Conservation (phyloP, 1,284 basidiomycete species). For the Leccinum insolens region DNA sequence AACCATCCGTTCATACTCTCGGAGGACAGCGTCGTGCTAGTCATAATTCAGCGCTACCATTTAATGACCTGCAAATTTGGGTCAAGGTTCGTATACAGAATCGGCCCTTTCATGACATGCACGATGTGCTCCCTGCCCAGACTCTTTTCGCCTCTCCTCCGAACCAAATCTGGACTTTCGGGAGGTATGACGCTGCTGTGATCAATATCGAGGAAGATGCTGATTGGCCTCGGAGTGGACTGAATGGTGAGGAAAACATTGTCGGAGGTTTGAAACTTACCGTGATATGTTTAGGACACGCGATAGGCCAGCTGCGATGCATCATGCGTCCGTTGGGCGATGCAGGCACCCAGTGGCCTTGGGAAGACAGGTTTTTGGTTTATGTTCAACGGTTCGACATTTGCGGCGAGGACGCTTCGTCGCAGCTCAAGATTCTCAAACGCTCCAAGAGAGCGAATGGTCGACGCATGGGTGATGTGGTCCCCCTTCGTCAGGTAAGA, state of each 20-base stretch:
- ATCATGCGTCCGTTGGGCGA: background rate
- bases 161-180: background rate
- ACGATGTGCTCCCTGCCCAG: background rate
- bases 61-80: constrained; percentile 2
- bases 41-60: background rate
- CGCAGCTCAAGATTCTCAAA: constrained; percentile 1
- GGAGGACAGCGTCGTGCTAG: background rate
- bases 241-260: background rate
- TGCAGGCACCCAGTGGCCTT: background rate
- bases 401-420: background rate
- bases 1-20: background rate
- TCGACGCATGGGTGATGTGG: background rate
- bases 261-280: background rate
- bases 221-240: background rate
- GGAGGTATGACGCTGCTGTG: background rate
- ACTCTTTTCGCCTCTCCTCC: background rate
- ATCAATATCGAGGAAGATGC: background rate
- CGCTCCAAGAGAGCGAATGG: background rate
- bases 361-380: background rate
- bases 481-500: background rate
- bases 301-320: background rate
- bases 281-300: background rate
- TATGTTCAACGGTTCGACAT: background rate
- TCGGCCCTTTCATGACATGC: background rate
- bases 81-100: background rate